phyloP scores from a whole-genome alignment of 2,329 filamentous ascomycete species.

The Aphanocladium album region DNA sequence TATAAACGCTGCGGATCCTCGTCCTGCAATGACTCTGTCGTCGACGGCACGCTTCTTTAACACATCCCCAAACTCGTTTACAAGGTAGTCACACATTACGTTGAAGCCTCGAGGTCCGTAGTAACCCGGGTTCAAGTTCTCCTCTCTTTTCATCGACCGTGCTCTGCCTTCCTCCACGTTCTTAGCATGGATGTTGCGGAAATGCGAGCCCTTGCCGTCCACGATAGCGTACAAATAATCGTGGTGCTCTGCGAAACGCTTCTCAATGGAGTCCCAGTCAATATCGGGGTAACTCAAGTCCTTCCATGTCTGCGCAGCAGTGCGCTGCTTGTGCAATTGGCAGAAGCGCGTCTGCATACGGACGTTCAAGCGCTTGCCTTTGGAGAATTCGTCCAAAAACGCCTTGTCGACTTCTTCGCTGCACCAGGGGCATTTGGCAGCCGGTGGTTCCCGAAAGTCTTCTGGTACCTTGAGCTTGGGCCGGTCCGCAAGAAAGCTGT shows the following conservation, averaged over 20 bases:
- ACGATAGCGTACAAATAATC: slow-evolving; percentile 54
- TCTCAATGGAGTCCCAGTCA: slow-evolving; percentile 59
- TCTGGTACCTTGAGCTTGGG: not conserved
- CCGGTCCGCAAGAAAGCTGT: slow-evolving; percentile 8
- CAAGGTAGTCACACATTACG: slow-evolving; percentile 66
- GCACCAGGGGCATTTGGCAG: slow-evolving; percentile 59
- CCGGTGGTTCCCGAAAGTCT: not conserved
- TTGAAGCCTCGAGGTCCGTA: slow-evolving; percentile 73
- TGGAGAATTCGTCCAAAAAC: slow-evolving; percentile 49
- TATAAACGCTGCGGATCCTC: slow-evolving; percentile 64
- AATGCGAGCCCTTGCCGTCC: slow-evolving; percentile 55
- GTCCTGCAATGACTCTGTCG: slow-evolving; percentile 61
- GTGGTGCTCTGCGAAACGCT: slow-evolving; percentile 54
- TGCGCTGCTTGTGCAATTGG: slow-evolving; percentile 52
- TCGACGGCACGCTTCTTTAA: slow-evolving; percentile 58
- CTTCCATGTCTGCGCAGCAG: slow-evolving; percentile 44
- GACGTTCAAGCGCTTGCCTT: slow-evolving; percentile 46
- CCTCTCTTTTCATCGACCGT: slow-evolving; percentile 54
- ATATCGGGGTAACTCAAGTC: slow-evolving; percentile 63
- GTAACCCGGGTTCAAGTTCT: slow-evolving; percentile 68
- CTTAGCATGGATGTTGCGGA: slow-evolving; percentile 50
- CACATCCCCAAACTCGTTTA: slow-evolving; percentile 52
- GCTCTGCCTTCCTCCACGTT: slow-evolving; percentile 53
- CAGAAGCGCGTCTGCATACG: slow-evolving; percentile 60
- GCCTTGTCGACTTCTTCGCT: slow-evolving; percentile 50